Conservation (phyloP, 306 rosid species). For the Oxytropis ochrocephala region DNA sequence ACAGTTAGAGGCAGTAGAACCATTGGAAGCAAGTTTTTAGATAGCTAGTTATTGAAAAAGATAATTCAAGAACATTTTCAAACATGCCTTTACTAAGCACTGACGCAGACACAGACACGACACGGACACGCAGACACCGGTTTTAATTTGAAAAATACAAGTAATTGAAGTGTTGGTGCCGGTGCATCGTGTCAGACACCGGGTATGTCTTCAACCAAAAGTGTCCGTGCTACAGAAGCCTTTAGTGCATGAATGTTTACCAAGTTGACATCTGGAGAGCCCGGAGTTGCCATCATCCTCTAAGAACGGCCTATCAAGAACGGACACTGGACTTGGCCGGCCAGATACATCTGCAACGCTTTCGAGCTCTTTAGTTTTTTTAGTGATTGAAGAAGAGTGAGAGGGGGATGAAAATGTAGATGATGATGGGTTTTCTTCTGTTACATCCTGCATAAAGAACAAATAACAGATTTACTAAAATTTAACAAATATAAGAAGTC, state of each 20-base stretch:
- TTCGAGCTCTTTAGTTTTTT: constrained; percentile 42
- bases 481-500: not conserved
- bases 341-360: constrained; percentile 36
- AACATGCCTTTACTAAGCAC: no score
- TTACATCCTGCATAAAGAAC: constrained; percentile 37
- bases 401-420: constrained; percentile 54
- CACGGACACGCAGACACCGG: no score
- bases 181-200: no score
- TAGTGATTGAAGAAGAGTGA: constrained; percentile 25
- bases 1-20: not conserved
- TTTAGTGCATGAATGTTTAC: constrained; percentile 32
- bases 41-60: not conserved
- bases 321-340: constrained; percentile 90
- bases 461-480: constrained; percentile 9
- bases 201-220: no score
- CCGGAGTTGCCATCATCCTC: constrained; percentile 57
- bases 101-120: no score
- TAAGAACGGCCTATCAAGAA: constrained; percentile 59
- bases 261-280: constrained; percentile 30
- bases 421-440: constrained; percentile 34
- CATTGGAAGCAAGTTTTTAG: not conserved
- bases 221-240: no score
- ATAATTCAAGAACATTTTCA: not conserved
- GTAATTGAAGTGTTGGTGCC: no score
- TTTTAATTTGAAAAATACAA: no score